Conservation (phyloP, 139 green algal species). For the Nannochloris sp. region DNA sequence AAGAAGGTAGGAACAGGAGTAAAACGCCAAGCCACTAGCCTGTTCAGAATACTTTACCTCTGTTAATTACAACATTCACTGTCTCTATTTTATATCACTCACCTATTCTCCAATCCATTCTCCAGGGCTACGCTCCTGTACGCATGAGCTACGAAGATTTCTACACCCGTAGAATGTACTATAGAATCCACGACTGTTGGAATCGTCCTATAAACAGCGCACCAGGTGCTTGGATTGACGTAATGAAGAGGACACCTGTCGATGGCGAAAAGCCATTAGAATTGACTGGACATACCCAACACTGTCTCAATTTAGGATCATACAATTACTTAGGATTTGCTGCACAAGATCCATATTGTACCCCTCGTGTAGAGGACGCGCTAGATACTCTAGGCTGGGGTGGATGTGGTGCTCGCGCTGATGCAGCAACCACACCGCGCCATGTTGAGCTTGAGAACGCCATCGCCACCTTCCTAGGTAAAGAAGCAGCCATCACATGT, state of each 20-base stretch:
- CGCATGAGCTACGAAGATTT: constrained; percentile 81
- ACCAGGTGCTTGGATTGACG: constrained; percentile 83
- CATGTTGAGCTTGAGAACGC: constrained; percentile 79
- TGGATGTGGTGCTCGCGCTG: constrained; percentile 50
- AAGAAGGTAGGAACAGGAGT: constrained; percentile 1
- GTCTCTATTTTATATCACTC: too few relatives aligned
- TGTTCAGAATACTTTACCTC: too few relatives aligned
- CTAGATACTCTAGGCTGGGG: constrained; percentile 51
- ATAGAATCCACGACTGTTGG: constrained; percentile 89
- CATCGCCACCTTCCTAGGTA: constrained; percentile 82
- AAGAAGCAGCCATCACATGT: constrained; percentile 80
- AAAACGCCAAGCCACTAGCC: too few relatives aligned
- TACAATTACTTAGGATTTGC: constrained; percentile 99
- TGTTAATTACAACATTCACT: too few relatives aligned
- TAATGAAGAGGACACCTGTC: constrained; percentile 70
- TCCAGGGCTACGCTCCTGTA: constrained; percentile 82
- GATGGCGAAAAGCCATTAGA: constrained; percentile 42
- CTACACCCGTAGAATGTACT: constrained; percentile 88
- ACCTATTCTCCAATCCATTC: too few relatives aligned
- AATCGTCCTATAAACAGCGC: constrained; percentile 90
- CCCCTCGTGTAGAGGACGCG: constrained; percentile 63
- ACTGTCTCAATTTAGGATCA: constrained; percentile 90
- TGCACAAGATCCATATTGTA: constrained; percentile 86
- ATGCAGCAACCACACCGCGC: constrained; percentile 55
- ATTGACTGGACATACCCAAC: constrained; percentile 43